A percentile compares a stretch with the other conserved stretches of the same genome.
Evolutionary conservation across 495 filamentous ascomycete species (phyloP).

Genomic region (Aspergillus affinis): DNA sequence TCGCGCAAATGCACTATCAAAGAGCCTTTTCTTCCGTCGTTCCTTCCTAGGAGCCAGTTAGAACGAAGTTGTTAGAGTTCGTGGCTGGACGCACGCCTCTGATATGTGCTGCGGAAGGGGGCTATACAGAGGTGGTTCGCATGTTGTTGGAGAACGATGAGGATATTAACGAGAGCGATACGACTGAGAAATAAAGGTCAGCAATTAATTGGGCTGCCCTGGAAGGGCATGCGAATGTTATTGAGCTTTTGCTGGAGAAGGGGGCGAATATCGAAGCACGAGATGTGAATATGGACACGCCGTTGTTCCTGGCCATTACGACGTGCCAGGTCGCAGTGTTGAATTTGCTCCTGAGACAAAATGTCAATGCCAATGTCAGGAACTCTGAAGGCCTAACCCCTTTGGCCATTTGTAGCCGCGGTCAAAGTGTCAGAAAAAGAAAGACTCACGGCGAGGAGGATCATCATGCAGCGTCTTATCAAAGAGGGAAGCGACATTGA

Average conservation of each 20-base stretch:
- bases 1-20: too few relatives aligned
- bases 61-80: too few relatives aligned
- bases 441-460: neutral
- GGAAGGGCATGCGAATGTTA: neutral
- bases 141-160: constrained; percentile 11
- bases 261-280: neutral
- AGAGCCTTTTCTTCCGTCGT: too few relatives aligned
- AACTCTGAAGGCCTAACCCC: neutral
- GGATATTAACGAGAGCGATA: constrained; percentile 8
- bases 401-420: neutral
- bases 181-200: neutral
- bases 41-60: too few relatives aligned
- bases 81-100: constrained; percentile 24
- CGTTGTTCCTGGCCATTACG: neutral
- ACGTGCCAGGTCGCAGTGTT: neutral
- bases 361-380: neutral
- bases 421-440: neutral
- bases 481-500: neutral
- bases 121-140: constrained; percentile 12
- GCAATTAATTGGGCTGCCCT: constrained; percentile 12
- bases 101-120: constrained; percentile 15
- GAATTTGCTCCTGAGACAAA: neutral
- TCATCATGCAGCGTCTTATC: neutral
- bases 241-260: neutral
- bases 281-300: neutral